A percentile compares a stretch with the other conserved stretches of the same genome.
phyloP scores from a whole-genome alignment of 768 basidiomycete genomes.

The Lanmaoa rubissima region DNA sequence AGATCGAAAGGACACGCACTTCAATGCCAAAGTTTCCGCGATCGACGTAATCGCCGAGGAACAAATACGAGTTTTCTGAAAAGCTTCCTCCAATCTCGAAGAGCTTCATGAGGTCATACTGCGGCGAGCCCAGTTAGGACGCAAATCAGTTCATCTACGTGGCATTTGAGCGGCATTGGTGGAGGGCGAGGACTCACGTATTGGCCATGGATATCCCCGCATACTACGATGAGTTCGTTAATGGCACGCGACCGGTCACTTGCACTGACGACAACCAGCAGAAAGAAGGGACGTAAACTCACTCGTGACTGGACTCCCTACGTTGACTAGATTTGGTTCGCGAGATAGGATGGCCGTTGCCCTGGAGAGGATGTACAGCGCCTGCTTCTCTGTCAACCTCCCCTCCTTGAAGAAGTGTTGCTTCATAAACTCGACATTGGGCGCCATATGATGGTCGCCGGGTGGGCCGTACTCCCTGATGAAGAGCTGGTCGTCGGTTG shows the following conservation, averaged over 20 bases:
- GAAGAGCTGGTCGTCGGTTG: slow-evolving; percentile 76
- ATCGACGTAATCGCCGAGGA: slow-evolving; percentile 97
- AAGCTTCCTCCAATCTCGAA: slow-evolving; percentile 92
- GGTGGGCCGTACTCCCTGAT: slow-evolving; percentile 42
- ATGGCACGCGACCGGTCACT: slow-evolving; percentile 10
- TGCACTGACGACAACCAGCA: neutral
- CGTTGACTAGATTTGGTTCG: slow-evolving; percentile 85
- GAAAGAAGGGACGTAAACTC: slow-evolving; percentile 30
- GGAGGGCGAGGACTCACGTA: slow-evolving; percentile 78
- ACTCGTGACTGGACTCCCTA: slow-evolving; percentile 92
- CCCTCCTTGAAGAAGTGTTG: slow-evolving; percentile 91
- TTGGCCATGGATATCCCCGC: slow-evolving; percentile 98
- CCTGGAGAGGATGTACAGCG: slow-evolving; percentile 74
- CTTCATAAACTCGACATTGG: slow-evolving; percentile 79
- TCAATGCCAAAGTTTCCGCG: slow-evolving; percentile 90
- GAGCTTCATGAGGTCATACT: slow-evolving; percentile 98
- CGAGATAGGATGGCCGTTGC: slow-evolving; percentile 61
- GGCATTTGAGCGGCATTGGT: slow-evolving; percentile 74
- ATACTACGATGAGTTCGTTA: slow-evolving; percentile 51
- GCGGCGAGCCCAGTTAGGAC: neutral
- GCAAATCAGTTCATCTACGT: slow-evolving; percentile 1
- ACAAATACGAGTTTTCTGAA: slow-evolving; percentile 83
- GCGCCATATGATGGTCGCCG: slow-evolving; percentile 44
- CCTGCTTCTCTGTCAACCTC: slow-evolving; percentile 77
- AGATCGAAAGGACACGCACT: slow-evolving; percentile 34